Conservation (phyloP, 2,329 filamentous ascomycete genomes). For the Nemania abortiva region DNA sequence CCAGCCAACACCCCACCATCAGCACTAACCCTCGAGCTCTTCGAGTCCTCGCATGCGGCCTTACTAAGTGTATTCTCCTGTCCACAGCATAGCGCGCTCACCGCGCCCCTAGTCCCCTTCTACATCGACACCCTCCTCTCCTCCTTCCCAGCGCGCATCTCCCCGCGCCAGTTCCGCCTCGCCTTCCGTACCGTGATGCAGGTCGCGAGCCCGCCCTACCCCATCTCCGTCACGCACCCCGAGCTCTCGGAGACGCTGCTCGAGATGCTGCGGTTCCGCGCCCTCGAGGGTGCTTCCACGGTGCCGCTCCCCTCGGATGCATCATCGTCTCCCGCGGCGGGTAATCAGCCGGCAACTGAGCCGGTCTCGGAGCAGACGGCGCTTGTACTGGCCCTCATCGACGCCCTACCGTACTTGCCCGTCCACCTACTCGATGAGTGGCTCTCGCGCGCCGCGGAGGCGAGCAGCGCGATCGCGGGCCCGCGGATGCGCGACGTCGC, state of each 20-base stretch:
- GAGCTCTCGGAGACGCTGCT: slow-evolving; percentile 83
- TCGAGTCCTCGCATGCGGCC: slow-evolving; percentile 88
- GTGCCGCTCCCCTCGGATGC: slow-evolving; percentile 47
- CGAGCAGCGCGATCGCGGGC: slow-evolving; percentile 74
- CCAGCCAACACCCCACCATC: slow-evolving; percentile 54
- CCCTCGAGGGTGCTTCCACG: slow-evolving; percentile 63
- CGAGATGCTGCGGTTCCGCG: slow-evolving; percentile 79
- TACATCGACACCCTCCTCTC: slow-evolving; percentile 86
- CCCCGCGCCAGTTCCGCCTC: slow-evolving; percentile 86
- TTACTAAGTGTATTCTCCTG: slow-evolving; percentile 84
- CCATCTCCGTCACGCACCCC: slow-evolving; percentile 78
- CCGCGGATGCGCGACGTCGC: slow-evolving; percentile 71
- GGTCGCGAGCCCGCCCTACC: slow-evolving; percentile 83
- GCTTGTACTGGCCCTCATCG: slow-evolving; percentile 80
- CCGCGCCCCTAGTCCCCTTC: slow-evolving; percentile 79
- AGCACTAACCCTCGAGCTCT: slow-evolving; percentile 69
- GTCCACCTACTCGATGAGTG: slow-evolving; percentile 81
- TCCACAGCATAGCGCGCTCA: slow-evolving; percentile 79
- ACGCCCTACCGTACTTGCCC: slow-evolving; percentile 80
- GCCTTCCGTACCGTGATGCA: slow-evolving; percentile 88
- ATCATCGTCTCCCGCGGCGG: neutral
- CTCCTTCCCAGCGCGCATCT: slow-evolving; percentile 83
- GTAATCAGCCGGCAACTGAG: neutral
- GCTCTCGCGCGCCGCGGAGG: slow-evolving; percentile 77
- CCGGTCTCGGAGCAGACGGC: slow-evolving; percentile 81